Percentiles rank a stretch among this genome's conserved stretches.
These are phyloP conservation scores for Isochrysis galbana DNA, from an alignment of 78 protist species.

Conservation along the genomic window DNA sequence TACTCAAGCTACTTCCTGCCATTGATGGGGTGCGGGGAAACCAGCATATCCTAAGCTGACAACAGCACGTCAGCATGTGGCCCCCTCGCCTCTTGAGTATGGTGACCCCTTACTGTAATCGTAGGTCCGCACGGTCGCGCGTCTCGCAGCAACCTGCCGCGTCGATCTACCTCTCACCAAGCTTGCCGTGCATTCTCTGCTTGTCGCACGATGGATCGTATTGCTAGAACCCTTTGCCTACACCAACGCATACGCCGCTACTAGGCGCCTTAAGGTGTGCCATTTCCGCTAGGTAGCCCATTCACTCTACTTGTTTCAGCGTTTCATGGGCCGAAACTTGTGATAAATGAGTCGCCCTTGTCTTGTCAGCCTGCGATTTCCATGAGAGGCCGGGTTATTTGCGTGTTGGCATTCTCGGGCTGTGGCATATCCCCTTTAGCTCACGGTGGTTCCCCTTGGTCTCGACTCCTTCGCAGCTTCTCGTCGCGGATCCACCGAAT, in stretches of 20 bases:
- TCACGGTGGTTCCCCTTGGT: no score
- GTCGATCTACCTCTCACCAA: background rate
- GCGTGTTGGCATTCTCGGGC: no score
- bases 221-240: background rate
- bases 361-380: background rate
- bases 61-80: no score
- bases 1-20: background rate
- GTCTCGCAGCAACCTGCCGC: background rate
- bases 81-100: background rate
- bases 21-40: background rate
- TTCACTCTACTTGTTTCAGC: background rate
- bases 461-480: no score
- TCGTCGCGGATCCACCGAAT: no score
- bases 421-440: no score
- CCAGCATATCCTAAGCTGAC: background rate
- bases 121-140: background rate
- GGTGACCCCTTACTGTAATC: background rate
- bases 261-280: background rate
- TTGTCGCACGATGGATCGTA: background rate
- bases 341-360: background rate
- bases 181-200: background rate
- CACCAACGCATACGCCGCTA: background rate
- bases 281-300: no score
- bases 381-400: background rate
- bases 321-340: background rate